phyloP scores from a whole-genome alignment of 1,139 yeast genomes.

The Pichia sp. region DNA sequence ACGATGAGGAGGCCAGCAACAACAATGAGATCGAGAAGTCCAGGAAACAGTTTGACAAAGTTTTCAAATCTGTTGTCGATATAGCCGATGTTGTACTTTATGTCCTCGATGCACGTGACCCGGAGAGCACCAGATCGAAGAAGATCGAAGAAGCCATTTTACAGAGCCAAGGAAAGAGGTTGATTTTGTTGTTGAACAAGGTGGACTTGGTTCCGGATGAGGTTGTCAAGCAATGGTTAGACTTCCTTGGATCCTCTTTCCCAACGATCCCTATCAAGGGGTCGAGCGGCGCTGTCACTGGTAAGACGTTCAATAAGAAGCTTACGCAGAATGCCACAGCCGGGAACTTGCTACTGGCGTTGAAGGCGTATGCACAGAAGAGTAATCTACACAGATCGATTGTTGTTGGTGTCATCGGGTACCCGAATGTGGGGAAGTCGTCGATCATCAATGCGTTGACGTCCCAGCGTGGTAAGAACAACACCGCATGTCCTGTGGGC shows the following conservation, averaged over 20 bases:
- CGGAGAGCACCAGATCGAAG: slow-evolving; percentile 89
- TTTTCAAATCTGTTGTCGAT: slow-evolving; percentile 77
- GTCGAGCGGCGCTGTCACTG: slow-evolving; percentile 42
- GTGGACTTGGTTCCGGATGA: slow-evolving; percentile 88
- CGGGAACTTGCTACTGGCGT: slow-evolving; percentile 66
- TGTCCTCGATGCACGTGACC: slow-evolving; percentile 96
- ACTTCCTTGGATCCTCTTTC: slow-evolving; percentile 72
- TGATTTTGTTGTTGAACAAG: slow-evolving; percentile 81
- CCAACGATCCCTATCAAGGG: slow-evolving; percentile 90
- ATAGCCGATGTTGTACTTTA: slow-evolving; percentile 86
- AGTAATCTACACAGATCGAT: slow-evolving; percentile 87
- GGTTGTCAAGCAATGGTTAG: slow-evolving; percentile 79
- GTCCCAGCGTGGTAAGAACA: slow-evolving; percentile 61
- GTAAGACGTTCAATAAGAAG: slow-evolving; percentile 71
- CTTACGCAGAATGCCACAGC: slow-evolving; percentile 72
- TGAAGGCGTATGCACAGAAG: slow-evolving; percentile 80
- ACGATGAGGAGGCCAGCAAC: slow-evolving; percentile 32
- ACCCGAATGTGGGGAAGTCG: slow-evolving; percentile 94
- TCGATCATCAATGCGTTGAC: slow-evolving; percentile 89
- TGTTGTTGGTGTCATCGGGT: slow-evolving; percentile 93
- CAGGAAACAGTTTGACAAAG: slow-evolving; percentile 88
- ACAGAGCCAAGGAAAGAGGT: slow-evolving; percentile 75
- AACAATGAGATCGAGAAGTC: slow-evolving; percentile 66
- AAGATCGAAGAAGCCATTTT: slow-evolving; percentile 88
- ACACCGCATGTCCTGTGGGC: slow-evolving; percentile 82